A percentile compares a stretch with the other conserved stretches of the same genome.
Evolutionary conservation across 1,284 basidiomycete species (phyloP).

Genomic region (Austroboletus novae-zelandiae): DNA sequence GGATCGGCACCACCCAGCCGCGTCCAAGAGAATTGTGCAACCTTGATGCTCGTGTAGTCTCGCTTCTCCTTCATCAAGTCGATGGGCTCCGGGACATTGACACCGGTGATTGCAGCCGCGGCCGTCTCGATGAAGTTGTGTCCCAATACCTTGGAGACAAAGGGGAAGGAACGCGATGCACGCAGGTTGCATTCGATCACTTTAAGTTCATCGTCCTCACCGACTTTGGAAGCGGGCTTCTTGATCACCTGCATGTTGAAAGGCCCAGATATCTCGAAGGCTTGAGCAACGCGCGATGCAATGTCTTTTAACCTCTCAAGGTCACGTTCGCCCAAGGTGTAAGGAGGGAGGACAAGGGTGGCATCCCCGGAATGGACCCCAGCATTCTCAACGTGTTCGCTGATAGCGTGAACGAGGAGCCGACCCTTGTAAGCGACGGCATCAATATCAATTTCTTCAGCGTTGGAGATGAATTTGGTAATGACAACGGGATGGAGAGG

Average conservation of each 20-base stretch:
- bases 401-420: slow-evolving; percentile 94
- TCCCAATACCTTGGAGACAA: slow-evolving; percentile 97
- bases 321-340: slow-evolving; percentile 76
- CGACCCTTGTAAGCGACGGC: slow-evolving; percentile 94
- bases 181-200: slow-evolving; percentile 99
- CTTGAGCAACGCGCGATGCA: slow-evolving; percentile 91
- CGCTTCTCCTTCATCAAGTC: slow-evolving; percentile 91
- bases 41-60: slow-evolving; percentile 96
- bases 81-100: slow-evolving; percentile 90
- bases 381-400: slow-evolving; percentile 98
- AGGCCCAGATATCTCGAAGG: slow-evolving; percentile 96
- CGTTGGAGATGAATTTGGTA: slow-evolving; percentile 97
- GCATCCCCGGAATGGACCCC: slow-evolving; percentile 99
- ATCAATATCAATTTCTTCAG: slow-evolving; percentile 98
- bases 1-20: slow-evolving; percentile 93
- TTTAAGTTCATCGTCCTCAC: slow-evolving; percentile 76
- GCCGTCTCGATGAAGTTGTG: slow-evolving; percentile 97
- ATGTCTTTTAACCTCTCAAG: slow-evolving; percentile 90
- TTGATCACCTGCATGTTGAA: slow-evolving; percentile 99
- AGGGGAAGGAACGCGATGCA: slow-evolving; percentile 97
- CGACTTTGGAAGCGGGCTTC: slow-evolving; percentile 59
- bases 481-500: slow-evolving; percentile 97
- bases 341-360: slow-evolving; percentile 96
- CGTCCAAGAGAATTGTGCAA: slow-evolving; percentile 99
- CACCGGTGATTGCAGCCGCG: slow-evolving; percentile 86